Base-by-base conservation (phyloP, 345 rosid species). In the Chamaenerion angustifolium region DNA sequence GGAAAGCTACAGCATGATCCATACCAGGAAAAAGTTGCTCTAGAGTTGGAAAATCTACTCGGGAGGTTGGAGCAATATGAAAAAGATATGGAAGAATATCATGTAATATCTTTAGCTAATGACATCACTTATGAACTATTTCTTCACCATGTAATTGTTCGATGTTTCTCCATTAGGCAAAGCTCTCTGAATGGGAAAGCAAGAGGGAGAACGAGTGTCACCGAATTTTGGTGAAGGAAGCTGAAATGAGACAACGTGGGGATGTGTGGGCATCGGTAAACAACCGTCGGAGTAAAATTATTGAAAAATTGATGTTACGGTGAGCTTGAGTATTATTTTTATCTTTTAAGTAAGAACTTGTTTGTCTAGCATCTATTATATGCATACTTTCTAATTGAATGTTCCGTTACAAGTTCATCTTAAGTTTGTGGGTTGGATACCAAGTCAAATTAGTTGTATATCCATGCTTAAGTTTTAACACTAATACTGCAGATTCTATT, bases 11-110 rank as follows among this genome's bases (percentile, higher is more conserved):
- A 66, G 68, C 74, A 76, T 48, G 97, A 89, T 68, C 78, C 76
- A 40, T 49, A 71, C 69, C 97, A 89, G 75, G 95, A 89, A 64
- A 69, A 43, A 45, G 73, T 89, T 16, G 88, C 85, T 59, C 51
- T 73, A 45, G 79, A 85, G 45, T 71, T 89, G 41, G 76, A 83
- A 14, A 76, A 77, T 56, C 57, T 89, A 65, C 77, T 76, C 23
- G 77, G 76, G 56, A 76, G 88, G 72, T 66, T 89, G 66, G 80
- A 83, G 51, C 80, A 81, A 59, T 89, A 85, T 47, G 90, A 83
- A 71, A 79, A 72, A 25, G 80, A 85, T 51, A 89, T 89, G 97
- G 80, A 81, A 67, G 80, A 71, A 27, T 85, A 81, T 71, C 84
- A 83, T 67, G 97, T 85, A 82, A 25, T 12, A 11, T 31, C 6